Base-by-base conservation (phyloP, 1,284 basidiomycete genomes). In the Meira miltonrushii region DNA sequence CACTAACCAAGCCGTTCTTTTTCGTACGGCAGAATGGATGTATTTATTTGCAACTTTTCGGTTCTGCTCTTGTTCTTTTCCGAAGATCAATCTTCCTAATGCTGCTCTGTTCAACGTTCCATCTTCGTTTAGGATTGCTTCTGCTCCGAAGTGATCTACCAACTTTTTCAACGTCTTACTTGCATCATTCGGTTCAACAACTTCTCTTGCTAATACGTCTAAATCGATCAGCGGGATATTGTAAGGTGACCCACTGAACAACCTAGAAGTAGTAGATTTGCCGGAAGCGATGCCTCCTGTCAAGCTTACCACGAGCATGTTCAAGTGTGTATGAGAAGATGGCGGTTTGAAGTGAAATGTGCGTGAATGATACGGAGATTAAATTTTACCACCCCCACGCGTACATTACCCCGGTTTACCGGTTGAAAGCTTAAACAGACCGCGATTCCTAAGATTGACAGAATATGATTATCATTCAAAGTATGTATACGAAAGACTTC, bases 231-330 rank as follows among this genome's bases (percentile, higher is more conserved):
- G 81, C 13, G 92, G 89, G 37, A 96, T 80, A 38, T 79, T 69
- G 66, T 87, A 83, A 0, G 69, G 66, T 10, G 71, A 64, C 0
- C 83, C 79, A 62, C 83, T 83, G 48, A 97, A 81, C 41, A 93
- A 82, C 6, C 81, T 80, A 0, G 92, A 91, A 25, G 93, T 93
- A 15, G 92, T 90, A 2, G 92, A 95, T 80, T 97, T 97, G 58
- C 69, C 78, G 0, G 93, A 94, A 38, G 92, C 91, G 62, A 98
- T 97, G 1, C 94, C 92, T 21, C 95, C 95, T 13, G 94, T 96
- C 41, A 98, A 85, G 48, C 94, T 94, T 64, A 97, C 85, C 62
- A 97, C 92, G 8, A 33, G 28, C 28, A 33, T 33, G 8, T 33
- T 33, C 4, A 33, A 8, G 28, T 33, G 28, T 8, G 3, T 33